A percentile compares a stretch with the other conserved stretches of the same genome.
Evolutionary conservation across 1,284 basidiomycete genomes (phyloP).

Genomic region (Stygiomarasmius scandens): DNA sequence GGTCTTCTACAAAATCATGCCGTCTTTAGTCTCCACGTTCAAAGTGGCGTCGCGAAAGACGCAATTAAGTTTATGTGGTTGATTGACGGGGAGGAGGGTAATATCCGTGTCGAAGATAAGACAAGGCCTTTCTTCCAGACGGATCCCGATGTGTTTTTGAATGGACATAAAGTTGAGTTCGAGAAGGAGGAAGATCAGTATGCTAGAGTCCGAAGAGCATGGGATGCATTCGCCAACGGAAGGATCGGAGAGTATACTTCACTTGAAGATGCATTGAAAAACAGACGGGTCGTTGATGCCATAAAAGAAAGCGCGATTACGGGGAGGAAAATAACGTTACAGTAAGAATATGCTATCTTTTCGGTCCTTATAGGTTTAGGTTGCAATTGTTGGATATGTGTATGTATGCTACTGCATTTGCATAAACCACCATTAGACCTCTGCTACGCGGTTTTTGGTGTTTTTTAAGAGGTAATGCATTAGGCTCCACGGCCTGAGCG

Average conservation of each 20-base stretch:
- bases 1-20: neutral
- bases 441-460: no score
- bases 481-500: no score
- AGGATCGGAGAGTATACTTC: constrained; percentile 3
- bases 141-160: constrained; percentile 16
- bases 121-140: constrained; percentile 6
- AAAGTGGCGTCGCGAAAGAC: neutral
- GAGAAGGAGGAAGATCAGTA: neutral
- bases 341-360: neutral
- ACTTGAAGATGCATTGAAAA: constrained; percentile 13
- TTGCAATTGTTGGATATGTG: no score
- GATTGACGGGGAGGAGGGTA: constrained; percentile 22
- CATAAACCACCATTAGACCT: no score
- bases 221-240: constrained; percentile 11
- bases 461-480: no score
- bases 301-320: constrained; percentile 11
- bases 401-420: no score
- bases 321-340: constrained; percentile 7
- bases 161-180: constrained; percentile 17
- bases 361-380: no score
- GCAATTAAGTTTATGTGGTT: constrained; percentile 10
- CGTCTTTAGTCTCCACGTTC: neutral
- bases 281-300: constrained; percentile 7
- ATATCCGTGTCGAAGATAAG: constrained; percentile 14
- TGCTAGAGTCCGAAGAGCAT: neutral